Evolutionary conservation across 2,329 filamentous ascomycete species (phyloP), one percentile per base, ranked within the genome.

Genomic region (Aspergillus piperis): DNA sequence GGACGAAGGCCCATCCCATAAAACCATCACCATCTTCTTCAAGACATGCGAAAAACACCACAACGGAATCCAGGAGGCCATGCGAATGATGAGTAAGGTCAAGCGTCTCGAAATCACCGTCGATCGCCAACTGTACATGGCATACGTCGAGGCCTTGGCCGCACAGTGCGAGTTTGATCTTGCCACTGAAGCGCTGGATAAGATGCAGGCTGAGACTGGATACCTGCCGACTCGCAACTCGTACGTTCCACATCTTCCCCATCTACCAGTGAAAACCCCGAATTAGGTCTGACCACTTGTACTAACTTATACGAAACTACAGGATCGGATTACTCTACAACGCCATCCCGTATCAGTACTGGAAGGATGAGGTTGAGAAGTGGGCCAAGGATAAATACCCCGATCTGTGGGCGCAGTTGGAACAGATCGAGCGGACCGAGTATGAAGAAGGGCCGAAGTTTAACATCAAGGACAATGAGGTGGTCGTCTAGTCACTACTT

Each of bases 1-100:
- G 0, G 82, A 83, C n/a, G 93, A 98, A 75, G 95, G 95, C 0
- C 95, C 95, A 0, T 90, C 88, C 1, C 92, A 95, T 68, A 85
- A 86, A 62, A 93, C 89, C 62, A 83, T 99, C 39, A 86, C 89
- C 49, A 89, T 95, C 36, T 88, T 92, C 2, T 91, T 99, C 67
- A 88, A 88, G 66, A 86, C 88, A 1, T 94, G 92, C 73, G 88
- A 96, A 73, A 80, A 80, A 62, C 82, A 79, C 59, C 71, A 74
- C 52, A 75, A 76, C 38, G 79, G 79, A 5, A 66, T 68, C 1
- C 68, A 76, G 32, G 78, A 81, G 59, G 78, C 79, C 2, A 81
- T 70, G 80, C 88, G 66, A 81, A 88, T 75, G 80, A 78, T 80
- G 63, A 62, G 68, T 19, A 83, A 83, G 63, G 86, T 90, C 42